Percentiles rank a stretch among this genome's conserved stretches.
phyloP scores from a whole-genome alignment of 768 basidiomycete genomes.

The Termitomyces sp. region DNA sequence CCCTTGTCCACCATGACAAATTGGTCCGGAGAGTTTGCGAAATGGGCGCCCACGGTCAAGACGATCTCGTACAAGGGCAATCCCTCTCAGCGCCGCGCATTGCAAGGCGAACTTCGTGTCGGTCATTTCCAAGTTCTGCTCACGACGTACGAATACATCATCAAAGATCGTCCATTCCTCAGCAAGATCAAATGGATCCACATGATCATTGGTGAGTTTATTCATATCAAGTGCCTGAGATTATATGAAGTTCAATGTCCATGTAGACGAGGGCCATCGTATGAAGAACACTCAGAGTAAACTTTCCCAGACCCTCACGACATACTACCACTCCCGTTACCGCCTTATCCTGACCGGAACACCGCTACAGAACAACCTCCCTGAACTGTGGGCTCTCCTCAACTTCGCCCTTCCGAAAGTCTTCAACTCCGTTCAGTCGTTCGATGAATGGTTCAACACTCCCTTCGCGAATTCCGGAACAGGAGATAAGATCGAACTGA shows the following conservation, averaged over 20 bases:
- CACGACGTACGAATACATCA: conserved; percentile 97
- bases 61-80: conserved; percentile 90
- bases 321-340: conserved; percentile 90
- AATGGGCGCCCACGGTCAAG: conserved; percentile 88
- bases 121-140: conserved; percentile 89
- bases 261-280: conserved; percentile 88
- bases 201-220: conserved; percentile 84
- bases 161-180: conserved; percentile 90
- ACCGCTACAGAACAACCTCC: conserved; percentile 94
- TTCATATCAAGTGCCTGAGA: background rate
- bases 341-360: conserved; percentile 95
- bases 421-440: conserved; percentile 98
- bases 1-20: conserved; percentile 96
- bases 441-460: conserved; percentile 99
- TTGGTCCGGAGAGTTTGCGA: conserved; percentile 96
- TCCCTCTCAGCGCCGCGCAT: conserved; percentile 72
- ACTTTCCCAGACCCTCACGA: conserved; percentile 84
- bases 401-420: conserved; percentile 94
- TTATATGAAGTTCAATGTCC: background rate
- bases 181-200: conserved; percentile 95
- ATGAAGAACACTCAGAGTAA: conserved; percentile 96
- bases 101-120: conserved; percentile 75
- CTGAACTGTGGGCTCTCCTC: conserved; percentile 92
- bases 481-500: conserved; percentile 96
- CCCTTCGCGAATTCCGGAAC: conserved; percentile 99